Evolutionary conservation across 2,329 filamentous ascomycete genomes (phyloP), one percentile per base, ranked within the genome.

Genomic region (Kalmusia sp.): DNA sequence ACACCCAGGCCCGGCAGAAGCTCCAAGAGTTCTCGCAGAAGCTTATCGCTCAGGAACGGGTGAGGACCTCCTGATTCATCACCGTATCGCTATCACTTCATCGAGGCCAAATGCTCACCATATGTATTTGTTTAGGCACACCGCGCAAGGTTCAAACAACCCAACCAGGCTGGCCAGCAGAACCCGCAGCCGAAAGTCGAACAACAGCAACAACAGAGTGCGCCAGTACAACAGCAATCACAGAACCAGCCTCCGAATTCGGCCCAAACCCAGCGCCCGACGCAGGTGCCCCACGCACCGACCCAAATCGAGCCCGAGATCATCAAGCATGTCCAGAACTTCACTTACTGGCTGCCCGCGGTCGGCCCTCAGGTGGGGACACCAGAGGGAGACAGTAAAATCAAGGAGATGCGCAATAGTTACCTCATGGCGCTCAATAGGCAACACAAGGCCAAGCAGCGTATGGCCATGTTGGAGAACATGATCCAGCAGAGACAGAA

Each of bases 21-120:
- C 76, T 86, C 17, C 75, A 78, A 12, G 76, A 81, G 53, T 76
- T 81, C 43, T 83, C 81, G 6, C 69, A 76, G 46, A 79, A 74
- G 52, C 72, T 84, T 51, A 85, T 84, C 76, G 78, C 77, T 49
- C 79, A 72, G 28, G 70, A 75, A 41, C 69, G 72, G 22, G 44
- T 47, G 9, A 28, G 44, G n/a, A n/a, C n/a, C n/a, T n/a, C n/a
- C n/a, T n/a, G n/a, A n/a, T n/a, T n/a, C n/a, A n/a, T n/a, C n/a
- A n/a, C n/a, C n/a, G n/a, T n/a, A n/a, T n/a, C n/a, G n/a, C n/a
- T n/a, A n/a, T n/a, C n/a, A n/a, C n/a, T n/a, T n/a, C n/a, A n/a
- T 21, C 8, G 38, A n/a, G 15, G 12, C 44, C 33, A 6, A 3
- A 6, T 27, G 6, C 44, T 47, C 4, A 47, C 15, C n/a, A 24